Conservation (phyloP, 2,329 filamentous ascomycete genomes). For the Amauroascus niger region DNA sequence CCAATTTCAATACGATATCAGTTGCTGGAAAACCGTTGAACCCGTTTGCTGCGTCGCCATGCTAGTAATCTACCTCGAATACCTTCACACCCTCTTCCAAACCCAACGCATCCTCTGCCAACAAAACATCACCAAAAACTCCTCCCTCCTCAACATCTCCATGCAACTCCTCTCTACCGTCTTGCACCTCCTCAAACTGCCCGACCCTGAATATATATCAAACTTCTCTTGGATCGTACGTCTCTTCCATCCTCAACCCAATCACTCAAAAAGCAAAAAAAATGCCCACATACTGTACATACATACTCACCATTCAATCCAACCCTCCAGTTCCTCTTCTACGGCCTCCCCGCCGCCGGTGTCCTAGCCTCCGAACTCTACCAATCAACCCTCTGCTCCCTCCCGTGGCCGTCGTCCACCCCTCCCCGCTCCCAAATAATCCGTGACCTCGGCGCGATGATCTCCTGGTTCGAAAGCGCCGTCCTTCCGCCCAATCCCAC, state of each 20-base stretch:
- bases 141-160: slow-evolving; percentile 19
- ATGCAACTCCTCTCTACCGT: slow-evolving; percentile 20
- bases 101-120: slow-evolving; percentile 20
- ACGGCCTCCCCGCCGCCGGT: slow-evolving; percentile 19
- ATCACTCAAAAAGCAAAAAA: neutral
- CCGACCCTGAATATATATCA: slow-evolving; percentile 11
- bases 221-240: slow-evolving; percentile 21
- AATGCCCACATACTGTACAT: neutral
- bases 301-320: neutral
- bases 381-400: slow-evolving; percentile 17
- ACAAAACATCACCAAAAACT: slow-evolving; percentile 15
- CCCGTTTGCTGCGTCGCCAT: slow-evolving; percentile 13
- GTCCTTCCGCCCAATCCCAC: slow-evolving; percentile 10
- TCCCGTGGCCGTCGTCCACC: slow-evolving; percentile 15
- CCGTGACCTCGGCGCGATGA: slow-evolving; percentile 20
- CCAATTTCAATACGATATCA: slow-evolving; percentile 18
- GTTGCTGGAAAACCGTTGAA: slow-evolving; percentile 14
- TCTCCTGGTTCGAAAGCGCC: slow-evolving; percentile 19
- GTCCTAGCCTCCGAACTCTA: slow-evolving; percentile 21
- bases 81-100: slow-evolving; percentile 19
- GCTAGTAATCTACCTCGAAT: slow-evolving; percentile 20
- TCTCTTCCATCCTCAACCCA: neutral
- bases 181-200: slow-evolving; percentile 19
- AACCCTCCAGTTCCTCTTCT: slow-evolving; percentile 16
- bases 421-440: slow-evolving; percentile 21